A percentile compares a stretch with the other conserved stretches of the same genome.
phyloP scores from a whole-genome alignment of 2,329 filamentous ascomycete species.

The Chrysoporthe puriensis region DNA sequence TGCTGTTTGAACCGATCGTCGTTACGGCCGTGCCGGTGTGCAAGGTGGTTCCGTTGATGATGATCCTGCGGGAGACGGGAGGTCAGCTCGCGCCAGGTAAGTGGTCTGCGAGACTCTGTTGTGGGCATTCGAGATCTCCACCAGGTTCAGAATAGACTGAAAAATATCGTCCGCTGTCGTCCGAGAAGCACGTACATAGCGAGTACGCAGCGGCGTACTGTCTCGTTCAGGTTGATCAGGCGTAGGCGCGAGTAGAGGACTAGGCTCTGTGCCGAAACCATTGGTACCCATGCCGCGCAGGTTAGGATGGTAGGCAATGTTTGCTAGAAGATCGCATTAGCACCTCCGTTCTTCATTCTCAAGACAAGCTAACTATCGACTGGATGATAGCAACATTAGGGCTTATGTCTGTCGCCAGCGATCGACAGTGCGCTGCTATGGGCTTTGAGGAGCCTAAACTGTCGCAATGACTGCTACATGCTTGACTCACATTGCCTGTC shows the following conservation, averaged over 20 bases:
- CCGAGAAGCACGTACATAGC: slow-evolving; percentile 43
- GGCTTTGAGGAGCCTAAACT: background rate
- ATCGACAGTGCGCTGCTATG: background rate
- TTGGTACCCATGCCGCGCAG: slow-evolving; percentile 56
- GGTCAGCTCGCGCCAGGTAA: background rate
- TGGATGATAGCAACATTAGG: background rate
- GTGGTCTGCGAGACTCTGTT: background rate
- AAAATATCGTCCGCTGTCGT: background rate
- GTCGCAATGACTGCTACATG: background rate
- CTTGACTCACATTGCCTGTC: slow-evolving; percentile 24
- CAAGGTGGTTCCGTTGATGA: slow-evolving; percentile 55
- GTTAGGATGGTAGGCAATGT: slow-evolving; percentile 43
- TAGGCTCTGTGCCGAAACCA: slow-evolving; percentile 65
- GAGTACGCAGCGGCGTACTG: slow-evolving; percentile 52
- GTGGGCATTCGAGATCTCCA: too few relatives aligned
- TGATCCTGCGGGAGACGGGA: slow-evolving; percentile 44
- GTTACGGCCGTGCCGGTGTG: slow-evolving; percentile 59
- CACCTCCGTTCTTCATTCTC: background rate
- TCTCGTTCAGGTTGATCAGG: slow-evolving; percentile 56
- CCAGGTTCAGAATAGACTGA: background rate
- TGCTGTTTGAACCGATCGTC: slow-evolving; percentile 54
- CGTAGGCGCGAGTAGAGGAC: slow-evolving; percentile 67
- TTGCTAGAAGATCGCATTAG: slow-evolving; percentile 17
- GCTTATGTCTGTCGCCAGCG: too few relatives aligned
- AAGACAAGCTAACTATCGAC: background rate